Base-by-base conservation (phyloP, 192 early-diverging fungal genomes). In the Backusella psychrophila region DNA sequence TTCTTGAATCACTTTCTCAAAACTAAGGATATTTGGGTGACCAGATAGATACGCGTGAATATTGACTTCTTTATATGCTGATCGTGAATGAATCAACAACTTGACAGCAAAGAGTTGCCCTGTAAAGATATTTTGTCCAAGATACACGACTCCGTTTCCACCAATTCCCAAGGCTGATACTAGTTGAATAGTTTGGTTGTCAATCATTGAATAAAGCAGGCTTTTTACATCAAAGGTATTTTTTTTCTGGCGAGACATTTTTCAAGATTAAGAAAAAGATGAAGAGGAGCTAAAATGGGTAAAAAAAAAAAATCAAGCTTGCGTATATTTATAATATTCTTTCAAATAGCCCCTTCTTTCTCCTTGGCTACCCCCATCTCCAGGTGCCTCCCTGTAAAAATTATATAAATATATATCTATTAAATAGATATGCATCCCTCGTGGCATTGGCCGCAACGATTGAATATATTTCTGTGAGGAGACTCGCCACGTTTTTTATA, bases 121-220 rank as follows among this genome's bases (percentile, higher is more conserved):
- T 59, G 89, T 89, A 17, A 78, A 83, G 49, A 84, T 84, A 76
- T 91, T 82, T 67, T 82, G 84, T 39, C 91, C 94, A 56, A 89
- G 80, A 73, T 93, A 94, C 53, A 95, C 94, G 0, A 91, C 87
- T 7, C 92, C 94, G 69, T 94, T 94, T 14, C 92, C 91, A 44
- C 94, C 94, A 56, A 87, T 81, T 59, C 94, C 94, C 21, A 95
- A 83, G 44, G 91, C 78, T 0, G 78, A 79, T 29, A 66, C 68
- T 9, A 79, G 21, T 44, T 71, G 66, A 29, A 79, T 73, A 23
- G 72, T 63, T 35, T 68, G 46, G 19, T 71, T 29, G 59, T 79
- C 78, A 33, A 79, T 75, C 3, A 17, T 41, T 33, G 44, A 42
- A 56, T 70, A n/a, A 33, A 79, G 52, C 14, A 79, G 44, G 19